These are phyloP conservation scores for Fusarium sp. DNA, from an alignment of 2,329 filamentous ascomycete genomes.

Conservation along the genomic window DNA sequence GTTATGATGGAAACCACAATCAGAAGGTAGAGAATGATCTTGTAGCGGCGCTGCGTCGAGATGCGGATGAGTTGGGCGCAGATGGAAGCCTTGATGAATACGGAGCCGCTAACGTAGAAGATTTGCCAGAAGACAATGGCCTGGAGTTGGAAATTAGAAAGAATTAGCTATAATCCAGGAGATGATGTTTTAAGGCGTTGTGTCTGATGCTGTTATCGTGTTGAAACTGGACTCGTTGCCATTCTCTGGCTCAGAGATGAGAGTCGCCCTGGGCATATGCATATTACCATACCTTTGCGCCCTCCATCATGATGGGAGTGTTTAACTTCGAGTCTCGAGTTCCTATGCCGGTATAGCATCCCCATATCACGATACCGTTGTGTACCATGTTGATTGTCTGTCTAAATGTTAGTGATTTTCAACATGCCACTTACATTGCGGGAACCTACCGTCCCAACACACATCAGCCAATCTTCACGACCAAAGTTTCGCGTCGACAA, in stretches of 20 bases:
- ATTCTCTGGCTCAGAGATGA: background rate
- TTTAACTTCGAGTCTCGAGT: constrained; percentile 8
- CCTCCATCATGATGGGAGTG: background rate
- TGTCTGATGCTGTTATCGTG: background rate
- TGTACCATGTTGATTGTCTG: constrained; percentile 15
- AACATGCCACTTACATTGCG: background rate
- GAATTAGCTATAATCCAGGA: background rate
- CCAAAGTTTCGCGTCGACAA: background rate
- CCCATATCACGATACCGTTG: constrained; percentile 15
- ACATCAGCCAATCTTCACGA: constrained; percentile 18
- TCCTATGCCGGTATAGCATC: background rate
- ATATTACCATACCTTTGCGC: background rate
- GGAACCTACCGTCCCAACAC: constrained; percentile 1
- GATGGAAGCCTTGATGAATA: constrained; percentile 18
- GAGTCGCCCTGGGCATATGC: background rate
- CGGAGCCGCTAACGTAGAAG: constrained; percentile 9
- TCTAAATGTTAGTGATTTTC: background rate
- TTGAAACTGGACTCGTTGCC: background rate
- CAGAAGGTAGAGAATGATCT: background rate
- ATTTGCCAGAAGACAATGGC: constrained; percentile 8
- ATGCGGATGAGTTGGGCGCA: constrained; percentile 13
- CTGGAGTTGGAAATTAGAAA: background rate
- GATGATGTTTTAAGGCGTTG: background rate
- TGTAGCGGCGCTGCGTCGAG: background rate
- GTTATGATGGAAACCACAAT: background rate